Evolutionary conservation across 2,329 filamentous ascomycete species (phyloP), one percentile per base, ranked within the genome.

Genomic region (Ceratocystis diversiconidia): DNA sequence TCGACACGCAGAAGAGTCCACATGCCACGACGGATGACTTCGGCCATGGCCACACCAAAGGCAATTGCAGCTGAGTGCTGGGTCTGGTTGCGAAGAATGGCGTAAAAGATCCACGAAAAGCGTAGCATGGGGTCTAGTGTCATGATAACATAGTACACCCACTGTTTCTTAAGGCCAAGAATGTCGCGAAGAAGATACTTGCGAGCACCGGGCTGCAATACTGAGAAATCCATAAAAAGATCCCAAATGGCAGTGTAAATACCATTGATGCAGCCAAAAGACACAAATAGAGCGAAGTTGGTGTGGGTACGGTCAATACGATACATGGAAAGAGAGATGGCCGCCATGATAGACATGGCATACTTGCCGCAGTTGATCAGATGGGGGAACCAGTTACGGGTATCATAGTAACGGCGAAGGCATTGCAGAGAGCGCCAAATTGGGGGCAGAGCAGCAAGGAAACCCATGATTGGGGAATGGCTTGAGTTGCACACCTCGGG

Each of bases 1-100:
- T 99, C 94, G 30, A 99, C 92, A 50, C 94, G 89, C 73, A 99
- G 88, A 3, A 97, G 79, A 0, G 88, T 86, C 94, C 94, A 99
- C 72, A 96, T 84, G 68, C 90, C 92, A 73, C 94, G 80, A 41
- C 94, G 85, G n/a, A 83, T 80, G 25, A 95, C 84, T 73, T 99
- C 94, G 7, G 86, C 83, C 2, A 96, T 77, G 1, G 83, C 81
- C 17, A 96, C 84, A 36, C 88, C 70, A 74, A 97, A 97, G 1
- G 89, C 91, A 4, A 91, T 82, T 1, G 91, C 74, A 2, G 89
- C 88, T 1, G 88, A 92, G 74, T 97, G 92, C 71, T 96, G 91
- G 0, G 86, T 75, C 71, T 95, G 81, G 68, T 87, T 78, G 0
- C 86, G 85, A 74, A 90, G 95, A 68, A 96, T 88, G 69, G 88